Conservation (phyloP, 73 alveolate species). For the Tetrahymena elliotti region DNA sequence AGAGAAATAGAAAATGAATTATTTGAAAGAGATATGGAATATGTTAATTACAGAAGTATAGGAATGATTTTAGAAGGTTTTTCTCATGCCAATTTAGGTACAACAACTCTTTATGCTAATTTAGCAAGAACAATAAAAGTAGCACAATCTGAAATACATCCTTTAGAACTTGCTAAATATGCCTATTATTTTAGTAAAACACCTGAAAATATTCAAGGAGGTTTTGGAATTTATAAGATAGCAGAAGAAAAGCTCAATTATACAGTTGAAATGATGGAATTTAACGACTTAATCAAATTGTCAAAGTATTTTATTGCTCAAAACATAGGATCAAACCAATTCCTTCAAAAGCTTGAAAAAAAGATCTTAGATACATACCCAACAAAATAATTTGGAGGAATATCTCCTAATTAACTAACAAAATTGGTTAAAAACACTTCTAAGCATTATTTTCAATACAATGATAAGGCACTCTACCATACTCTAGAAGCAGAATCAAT, state of each 20-base stretch:
- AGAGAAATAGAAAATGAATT: conserved; percentile 36
- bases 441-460: conserved; percentile 26
- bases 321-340: conserved; percentile 17
- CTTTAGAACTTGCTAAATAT: conserved; percentile 19
- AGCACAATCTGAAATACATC: conserved; percentile 35
- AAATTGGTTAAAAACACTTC: conserved; percentile 19
- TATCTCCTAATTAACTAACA: conserved; percentile 2
- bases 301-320: conserved; percentile 11
- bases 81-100: conserved; percentile 11
- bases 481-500: conserved; percentile 2
- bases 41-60: conserved; percentile 2
- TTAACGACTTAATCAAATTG: not conserved
- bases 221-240: conserved; percentile 13
- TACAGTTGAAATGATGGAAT: conserved; percentile 2
- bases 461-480: conserved; percentile 23
- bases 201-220: conserved; percentile 27
- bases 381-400: not conserved
- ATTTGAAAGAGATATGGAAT: conserved; percentile 17
- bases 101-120: conserved; percentile 18
- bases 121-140: conserved; percentile 14
- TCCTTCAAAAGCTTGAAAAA: conserved; percentile 1
- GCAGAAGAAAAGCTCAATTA: conserved; percentile 6
- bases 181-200: conserved; percentile 23
- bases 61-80: conserved; percentile 27
- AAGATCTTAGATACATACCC: conserved; percentile 2